phyloP scores from a whole-genome alignment of 805 yeast species.

The Starmera quercuum region DNA sequence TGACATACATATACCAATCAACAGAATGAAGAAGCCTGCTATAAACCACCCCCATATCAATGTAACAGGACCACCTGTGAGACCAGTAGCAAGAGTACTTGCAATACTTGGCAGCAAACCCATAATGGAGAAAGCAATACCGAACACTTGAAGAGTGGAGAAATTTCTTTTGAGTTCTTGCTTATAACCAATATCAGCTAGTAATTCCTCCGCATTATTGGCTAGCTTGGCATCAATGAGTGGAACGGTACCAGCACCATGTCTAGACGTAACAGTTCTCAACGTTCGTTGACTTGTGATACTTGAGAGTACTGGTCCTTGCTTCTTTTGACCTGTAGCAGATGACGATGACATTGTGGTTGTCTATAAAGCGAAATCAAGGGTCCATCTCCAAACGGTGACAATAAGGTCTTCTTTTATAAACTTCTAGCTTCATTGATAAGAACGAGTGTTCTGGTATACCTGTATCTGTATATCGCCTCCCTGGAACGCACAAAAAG shows the following conservation, averaged over 20 bases:
- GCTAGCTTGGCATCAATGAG: constrained; percentile 4
- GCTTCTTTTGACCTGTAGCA: too few species aligned
- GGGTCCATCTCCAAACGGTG: too few species aligned
- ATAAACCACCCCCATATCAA: constrained; percentile 66
- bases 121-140: constrained; percentile 68
- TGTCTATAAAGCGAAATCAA: too few species aligned
- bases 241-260: not conserved
- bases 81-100: constrained; percentile 42
- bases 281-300: too few species aligned
- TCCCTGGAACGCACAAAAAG: too few species aligned
- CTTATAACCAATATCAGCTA: constrained; percentile 51
- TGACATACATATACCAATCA: constrained; percentile 50
- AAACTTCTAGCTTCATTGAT: too few species aligned
- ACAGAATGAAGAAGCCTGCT: constrained; percentile 43
- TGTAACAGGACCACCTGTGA: constrained; percentile 49
- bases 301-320: too few species aligned
- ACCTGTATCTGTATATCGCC: too few species aligned
- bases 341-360: too few species aligned
- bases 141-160: constrained; percentile 57
- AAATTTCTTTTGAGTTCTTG: constrained; percentile 59
- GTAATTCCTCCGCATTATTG: constrained; percentile 13
- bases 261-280: not conserved
- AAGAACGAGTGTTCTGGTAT: too few species aligned
- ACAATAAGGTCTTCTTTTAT: too few species aligned
- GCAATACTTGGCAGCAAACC: constrained; percentile 61